Base-by-base conservation (phyloP, 495 filamentous ascomycete species). In the Penicillium bialowiezense region DNA sequence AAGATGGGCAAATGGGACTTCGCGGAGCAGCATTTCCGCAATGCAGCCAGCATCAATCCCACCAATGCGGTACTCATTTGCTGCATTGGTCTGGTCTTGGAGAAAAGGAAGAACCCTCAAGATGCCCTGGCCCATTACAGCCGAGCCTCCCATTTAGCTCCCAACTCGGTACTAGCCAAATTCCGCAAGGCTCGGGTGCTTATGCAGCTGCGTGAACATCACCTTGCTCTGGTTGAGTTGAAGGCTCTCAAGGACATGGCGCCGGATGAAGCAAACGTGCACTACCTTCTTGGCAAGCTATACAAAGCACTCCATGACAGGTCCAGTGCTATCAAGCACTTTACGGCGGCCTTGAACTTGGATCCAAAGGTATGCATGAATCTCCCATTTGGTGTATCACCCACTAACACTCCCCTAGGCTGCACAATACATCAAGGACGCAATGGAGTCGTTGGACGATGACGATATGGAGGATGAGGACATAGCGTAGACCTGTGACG, bases 241-340 rank as follows among this genome's bases (percentile, higher is more conserved):
- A 81, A 85, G 65, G 76, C 91, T 9, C 71, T 97, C 48, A 90
- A 92, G 63, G 90, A 95, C 50, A 75, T 95, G 44, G 91, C 90
- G 28, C 93, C 95, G 1, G 90, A 98, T 58, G 91, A 95, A 62
- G 89, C 95, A 17, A 96, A 90, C 57, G 92, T 98, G 20, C 92
- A 96, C 65, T 98, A 93, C 70, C 76, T 91, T 31, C 78, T 97
- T 3, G 93, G 91, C 10, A 90, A 85, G 65, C 68, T 95, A 48
- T 91, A 95, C 67, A 96, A 95, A 72, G 77, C 73, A 52, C 55
- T 95, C 48, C 80, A 80, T 41, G 84, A 96, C 58, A 92, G 88
- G 67, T 79, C 78, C 52, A 77, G 81, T 50, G 90, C 95, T 32
- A 89, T 98, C 43, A 83, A 87, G 56, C 89, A 96, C 64, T 96